Conservation (phyloP, 1,284 basidiomycete genomes). For the Stereum hirsutum region DNA sequence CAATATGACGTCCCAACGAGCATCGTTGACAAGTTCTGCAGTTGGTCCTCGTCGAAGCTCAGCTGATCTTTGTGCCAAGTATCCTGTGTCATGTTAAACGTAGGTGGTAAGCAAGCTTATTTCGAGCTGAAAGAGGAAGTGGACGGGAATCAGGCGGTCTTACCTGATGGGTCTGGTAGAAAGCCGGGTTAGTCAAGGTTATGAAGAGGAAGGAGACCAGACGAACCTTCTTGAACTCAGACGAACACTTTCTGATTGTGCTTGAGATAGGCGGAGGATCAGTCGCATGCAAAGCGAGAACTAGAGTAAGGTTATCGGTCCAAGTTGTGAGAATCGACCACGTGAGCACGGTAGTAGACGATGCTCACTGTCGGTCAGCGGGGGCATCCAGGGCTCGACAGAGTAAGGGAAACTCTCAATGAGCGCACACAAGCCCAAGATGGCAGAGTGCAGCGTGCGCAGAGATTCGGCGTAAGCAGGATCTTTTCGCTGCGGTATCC, state of each 20-base stretch:
- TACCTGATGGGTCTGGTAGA: constrained; percentile 60
- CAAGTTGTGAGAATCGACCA: not conserved
- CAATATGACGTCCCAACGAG: constrained; percentile 89
- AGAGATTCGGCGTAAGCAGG: constrained; percentile 69
- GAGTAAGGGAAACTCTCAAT: constrained; percentile 77
- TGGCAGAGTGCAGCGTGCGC: constrained; percentile 77
- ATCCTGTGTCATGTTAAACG: constrained; percentile 55
- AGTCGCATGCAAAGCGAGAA: constrained; percentile 74
- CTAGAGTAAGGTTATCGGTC: constrained; percentile 23
- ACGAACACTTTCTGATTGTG: constrained; percentile 83
- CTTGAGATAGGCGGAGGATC: constrained; percentile 91
- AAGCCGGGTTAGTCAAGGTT: constrained; percentile 7
- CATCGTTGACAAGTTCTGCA: constrained; percentile 82
- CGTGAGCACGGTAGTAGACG: not conserved
- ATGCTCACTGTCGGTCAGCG: constrained; percentile 61
- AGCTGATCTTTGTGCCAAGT: constrained; percentile 90
- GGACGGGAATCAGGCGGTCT: no score
- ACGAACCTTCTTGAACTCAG: constrained; percentile 77
- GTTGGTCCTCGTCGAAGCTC: constrained; percentile 85
- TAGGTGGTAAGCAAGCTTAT: constrained; percentile 3
- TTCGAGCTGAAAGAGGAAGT: constrained; percentile 6
- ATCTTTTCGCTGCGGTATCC: constrained; percentile 65
- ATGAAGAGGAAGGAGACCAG: constrained; percentile 11
- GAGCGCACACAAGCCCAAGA: constrained; percentile 84
- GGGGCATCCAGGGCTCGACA: constrained; percentile 70